These are phyloP conservation scores for Calonectria montana DNA, from an alignment of 2,329 filamentous ascomycete species.

Conservation along the genomic window DNA sequence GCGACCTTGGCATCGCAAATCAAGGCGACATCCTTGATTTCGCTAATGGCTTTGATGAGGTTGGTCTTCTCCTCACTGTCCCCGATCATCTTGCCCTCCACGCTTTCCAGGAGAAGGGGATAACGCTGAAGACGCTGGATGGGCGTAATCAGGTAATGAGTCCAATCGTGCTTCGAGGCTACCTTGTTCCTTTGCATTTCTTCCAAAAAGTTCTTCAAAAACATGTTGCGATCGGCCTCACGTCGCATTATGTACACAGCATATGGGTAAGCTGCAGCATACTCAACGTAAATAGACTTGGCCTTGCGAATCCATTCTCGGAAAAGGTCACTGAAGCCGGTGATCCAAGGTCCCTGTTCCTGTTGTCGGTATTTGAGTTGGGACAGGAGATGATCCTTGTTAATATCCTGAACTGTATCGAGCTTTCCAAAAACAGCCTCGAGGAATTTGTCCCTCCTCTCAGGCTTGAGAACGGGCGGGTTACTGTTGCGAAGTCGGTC, in stretches of 20 bases:
- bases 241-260: slow-evolving; percentile 86
- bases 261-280: slow-evolving; percentile 87
- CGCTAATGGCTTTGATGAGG: slow-evolving; percentile 84
- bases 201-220: slow-evolving; percentile 89
- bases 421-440: slow-evolving; percentile 90
- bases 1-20: slow-evolving; percentile 95
- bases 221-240: slow-evolving; percentile 84
- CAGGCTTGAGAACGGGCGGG: slow-evolving; percentile 83
- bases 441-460: slow-evolving; percentile 83
- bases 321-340: slow-evolving; percentile 96
- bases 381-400: slow-evolving; percentile 90
- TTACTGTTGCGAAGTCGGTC: slow-evolving; percentile 80
- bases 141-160: slow-evolving; percentile 92
- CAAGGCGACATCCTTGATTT: slow-evolving; percentile 88
- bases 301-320: slow-evolving; percentile 98
- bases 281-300: slow-evolving; percentile 88
- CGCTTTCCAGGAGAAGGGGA: slow-evolving; percentile 82
- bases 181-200: slow-evolving; percentile 81
- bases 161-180: slow-evolving; percentile 89
- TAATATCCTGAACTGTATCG: slow-evolving; percentile 88
- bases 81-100: slow-evolving; percentile 83
- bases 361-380: slow-evolving; percentile 97
- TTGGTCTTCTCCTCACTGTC: slow-evolving; percentile 94
- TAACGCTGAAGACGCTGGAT: slow-evolving; percentile 95
- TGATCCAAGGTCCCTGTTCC: slow-evolving; percentile 95